Evolutionary conservation across 164 flowering plant genomes (phyloP).

Genomic region (Umbellularia californica): DNA sequence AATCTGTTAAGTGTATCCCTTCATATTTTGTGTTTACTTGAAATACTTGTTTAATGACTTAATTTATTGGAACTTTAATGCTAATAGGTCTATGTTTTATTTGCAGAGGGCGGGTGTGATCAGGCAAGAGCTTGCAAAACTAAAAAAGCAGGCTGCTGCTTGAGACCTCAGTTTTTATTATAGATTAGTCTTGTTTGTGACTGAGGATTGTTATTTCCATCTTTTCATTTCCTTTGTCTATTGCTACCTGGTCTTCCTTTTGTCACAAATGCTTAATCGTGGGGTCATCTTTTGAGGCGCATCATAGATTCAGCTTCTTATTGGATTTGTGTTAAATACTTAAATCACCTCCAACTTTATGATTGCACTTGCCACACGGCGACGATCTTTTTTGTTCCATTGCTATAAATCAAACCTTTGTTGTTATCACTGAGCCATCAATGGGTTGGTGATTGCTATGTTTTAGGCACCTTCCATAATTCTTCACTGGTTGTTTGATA

Average conservation of each 20-base stretch:
- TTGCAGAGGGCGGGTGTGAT: conserved; percentile 69
- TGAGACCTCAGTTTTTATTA: conserved; percentile 17
- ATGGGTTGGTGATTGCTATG: no score
- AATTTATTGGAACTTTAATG: neutral
- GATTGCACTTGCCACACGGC: no score
- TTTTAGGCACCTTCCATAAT: no score
- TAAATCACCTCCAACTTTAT: neutral
- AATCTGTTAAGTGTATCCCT: neutral
- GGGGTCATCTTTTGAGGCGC: neutral
- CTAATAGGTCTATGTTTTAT: neutral
- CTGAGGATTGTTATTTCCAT: neutral
- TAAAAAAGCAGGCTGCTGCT: conserved; percentile 52
- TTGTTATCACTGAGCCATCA: no score
- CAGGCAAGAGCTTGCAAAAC: conserved; percentile 73
- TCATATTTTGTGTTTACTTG: no score
- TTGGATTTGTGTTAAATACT: neutral
- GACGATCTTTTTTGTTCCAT: no score
- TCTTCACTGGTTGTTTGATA: no score
- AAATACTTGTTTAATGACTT: neutral
- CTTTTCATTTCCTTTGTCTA: no score
- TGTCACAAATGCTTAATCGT: neutral
- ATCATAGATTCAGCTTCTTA: neutral
- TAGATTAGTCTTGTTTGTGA: neutral
- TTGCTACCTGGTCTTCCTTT: neutral
- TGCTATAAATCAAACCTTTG: no score